Evolutionary conservation across 495 filamentous ascomycete genomes (phyloP).

Genomic region (Diplogelasinospora grovesii): DNA sequence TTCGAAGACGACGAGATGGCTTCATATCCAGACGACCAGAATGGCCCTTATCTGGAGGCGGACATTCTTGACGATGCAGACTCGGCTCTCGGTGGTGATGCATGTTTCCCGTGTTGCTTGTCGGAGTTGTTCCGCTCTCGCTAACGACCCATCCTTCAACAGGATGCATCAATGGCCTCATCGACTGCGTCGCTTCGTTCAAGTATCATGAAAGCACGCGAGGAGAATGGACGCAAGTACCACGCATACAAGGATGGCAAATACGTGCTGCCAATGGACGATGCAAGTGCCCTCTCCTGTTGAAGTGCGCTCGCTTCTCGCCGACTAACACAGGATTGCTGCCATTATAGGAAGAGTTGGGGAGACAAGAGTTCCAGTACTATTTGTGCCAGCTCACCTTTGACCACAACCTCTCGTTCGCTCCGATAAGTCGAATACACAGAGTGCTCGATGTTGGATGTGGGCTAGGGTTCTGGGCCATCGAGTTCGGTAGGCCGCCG

Average conservation of each 20-base stretch:
- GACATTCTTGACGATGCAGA: too few relatives aligned
- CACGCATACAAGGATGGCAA: conserved; percentile 38
- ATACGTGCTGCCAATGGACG: conserved; percentile 11
- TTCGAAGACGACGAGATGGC: too few relatives aligned
- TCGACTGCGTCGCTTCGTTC: too few relatives aligned
- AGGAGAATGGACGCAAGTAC: conserved; percentile 44
- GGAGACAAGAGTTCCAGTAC: conserved; percentile 6
- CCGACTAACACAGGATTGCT: neutral
- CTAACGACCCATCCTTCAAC: too few relatives aligned
- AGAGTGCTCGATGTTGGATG: conserved; percentile 10
- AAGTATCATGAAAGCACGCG: conserved; percentile 15
- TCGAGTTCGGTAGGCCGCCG: conserved; percentile 8
- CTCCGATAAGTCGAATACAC: conserved; percentile 1
- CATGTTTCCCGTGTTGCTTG: too few relatives aligned
- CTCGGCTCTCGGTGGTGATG: too few relatives aligned
- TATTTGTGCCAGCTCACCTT: conserved; percentile 5
- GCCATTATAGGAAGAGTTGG: neutral
- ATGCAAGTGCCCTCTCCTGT: too few relatives aligned
- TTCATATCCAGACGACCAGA: too few relatives aligned
- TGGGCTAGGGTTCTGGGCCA: conserved; percentile 14
- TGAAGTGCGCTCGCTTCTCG: too few relatives aligned
- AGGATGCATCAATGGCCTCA: too few relatives aligned
- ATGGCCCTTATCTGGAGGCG: too few relatives aligned
- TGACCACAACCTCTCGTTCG: neutral
- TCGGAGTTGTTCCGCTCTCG: too few relatives aligned